Evolutionary conservation across 2,329 filamentous ascomycete genomes (phyloP), one percentile per base, ranked within the genome.

Genomic region (Fusarium equiseti): DNA sequence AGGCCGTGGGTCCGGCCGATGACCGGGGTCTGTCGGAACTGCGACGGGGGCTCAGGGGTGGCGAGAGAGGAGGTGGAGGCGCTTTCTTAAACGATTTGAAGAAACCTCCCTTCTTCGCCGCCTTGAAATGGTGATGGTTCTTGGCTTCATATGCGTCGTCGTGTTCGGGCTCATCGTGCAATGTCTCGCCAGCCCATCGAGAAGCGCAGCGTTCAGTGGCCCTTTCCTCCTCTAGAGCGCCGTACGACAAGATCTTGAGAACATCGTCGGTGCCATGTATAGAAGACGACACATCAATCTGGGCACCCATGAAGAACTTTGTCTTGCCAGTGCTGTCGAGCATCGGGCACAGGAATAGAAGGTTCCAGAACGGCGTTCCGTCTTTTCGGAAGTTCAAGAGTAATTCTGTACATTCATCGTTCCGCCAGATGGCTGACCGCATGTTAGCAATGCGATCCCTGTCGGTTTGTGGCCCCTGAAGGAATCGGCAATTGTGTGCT

Each of bases 271-370:
- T 80, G 52, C 80, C 83, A 59, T 84, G 83, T 35, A 89, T 81
- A 0, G 83, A 84, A 4, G 86, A 85, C 1, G 87, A 88, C 16
- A 88, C 84, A 66, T 90, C 86, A 54, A 90, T 83, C 66, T 90
- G 86, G 0, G 83, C 87, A 1, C 86, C 87, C 18, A 90, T 80
- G 70, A 85, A 88, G 75, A 85, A 88, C 0, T 79, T 80, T 3
- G 86, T 76, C 10, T 82, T 82, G 5, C 87, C 87, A 1, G 79
- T 70, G 1, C 77, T 75, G 61, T 88, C 84, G 26, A 82, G 79
- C 1, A 90, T 76, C 0, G 88, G 88, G 49, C 85, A 83, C 3
- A 85, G 77, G 52, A 86, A 88, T 0, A 89, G 77, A 11, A 90
- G 74, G 53, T 89, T 89, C 86, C 85, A 88, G 70, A 87, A 88